Evolutionary conservation across 441 rosid species (phyloP), one percentile per base, ranked within the genome.

Genomic region (Codiaeum variegatum): DNA sequence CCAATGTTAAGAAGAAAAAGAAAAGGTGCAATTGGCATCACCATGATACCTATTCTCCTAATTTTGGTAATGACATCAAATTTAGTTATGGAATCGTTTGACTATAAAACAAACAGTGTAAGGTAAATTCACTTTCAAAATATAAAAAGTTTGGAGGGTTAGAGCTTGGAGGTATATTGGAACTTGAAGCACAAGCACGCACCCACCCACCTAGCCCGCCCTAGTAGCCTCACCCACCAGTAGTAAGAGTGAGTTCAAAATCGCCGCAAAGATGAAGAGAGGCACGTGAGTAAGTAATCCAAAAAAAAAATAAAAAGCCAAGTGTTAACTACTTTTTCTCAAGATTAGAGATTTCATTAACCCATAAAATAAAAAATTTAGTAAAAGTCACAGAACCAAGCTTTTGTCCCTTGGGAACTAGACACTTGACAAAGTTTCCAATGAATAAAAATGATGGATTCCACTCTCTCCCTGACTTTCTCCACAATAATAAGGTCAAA

Each of bases 391-490:
- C 46, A 68, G 19, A 78, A 15, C 77, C 63, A 79, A 34, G 75
- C 36, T 31, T 31, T 71, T 75, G 88, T 81, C 77, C 24, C 79
- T 81, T 36, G 29, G 76, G 84, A 85, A 85, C 86, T 81, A 63
- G 84, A 81, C 88, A 85, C 29, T 11, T 18, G 13, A 52, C 31
- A 71, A 26, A 78, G 62, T 71, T 83, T 67, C 78, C 81, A 60
- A 69, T 82, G 78, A 64, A 69, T 54, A 5, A 24, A 79, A 73
- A 78, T 85, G 63, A 80, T 81, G 69, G 26, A 28, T 42, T 64
- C 82, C 80, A 74, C 79, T 11, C 69, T 68, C 38, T 36, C 8
- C 7, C 38, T 36, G n/a, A n/a, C 8, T 36, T 36, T 36, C 38
- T 36, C n/a, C n/a, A n/a, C 44, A 40, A 52, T 68, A 64, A 9